Conservation (phyloP, 345 rosid species). For the Schrenkiella parvula region DNA sequence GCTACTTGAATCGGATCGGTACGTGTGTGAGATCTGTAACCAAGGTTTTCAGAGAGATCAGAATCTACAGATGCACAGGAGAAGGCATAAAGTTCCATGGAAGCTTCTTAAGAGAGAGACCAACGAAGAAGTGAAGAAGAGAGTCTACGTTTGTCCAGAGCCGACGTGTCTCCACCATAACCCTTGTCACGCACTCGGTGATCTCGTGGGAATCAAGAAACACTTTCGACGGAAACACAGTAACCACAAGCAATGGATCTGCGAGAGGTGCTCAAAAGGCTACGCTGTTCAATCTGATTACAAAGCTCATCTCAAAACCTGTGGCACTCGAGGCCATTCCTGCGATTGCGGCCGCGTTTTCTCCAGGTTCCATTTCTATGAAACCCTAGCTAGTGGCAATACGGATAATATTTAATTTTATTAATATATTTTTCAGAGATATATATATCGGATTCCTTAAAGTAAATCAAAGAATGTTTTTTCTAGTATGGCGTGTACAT, state of each 20-base stretch:
- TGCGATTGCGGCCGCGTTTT: slow-evolving; percentile 99
- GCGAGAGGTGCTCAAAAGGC: slow-evolving; percentile 85
- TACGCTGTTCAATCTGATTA: slow-evolving; percentile 98
- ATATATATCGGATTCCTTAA: slow-evolving; percentile 20
- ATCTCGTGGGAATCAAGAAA: slow-evolving; percentile 97
- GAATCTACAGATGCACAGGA: slow-evolving; percentile 96
- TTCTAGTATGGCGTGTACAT: slow-evolving; percentile 30
- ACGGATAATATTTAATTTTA: neutral
- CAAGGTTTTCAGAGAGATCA: slow-evolving; percentile 98
- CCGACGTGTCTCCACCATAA: slow-evolving; percentile 93
- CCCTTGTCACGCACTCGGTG: slow-evolving; percentile 96
- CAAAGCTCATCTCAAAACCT: slow-evolving; percentile 98
- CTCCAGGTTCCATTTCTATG: slow-evolving; percentile 55
- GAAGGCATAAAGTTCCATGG: slow-evolving; percentile 99
- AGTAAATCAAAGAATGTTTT: slow-evolving; percentile 32
- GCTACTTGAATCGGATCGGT: slow-evolving; percentile 90
- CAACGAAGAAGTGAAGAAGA: slow-evolving; percentile 59
- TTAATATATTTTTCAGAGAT: neutral
- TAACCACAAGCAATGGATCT: slow-evolving; percentile 92
- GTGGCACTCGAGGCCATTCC: slow-evolving; percentile 98
- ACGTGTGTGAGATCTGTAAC: slow-evolving; percentile 99
- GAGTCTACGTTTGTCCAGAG: slow-evolving; percentile 97
- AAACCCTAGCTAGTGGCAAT: slow-evolving; percentile 23
- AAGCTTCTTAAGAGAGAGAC: slow-evolving; percentile 88
- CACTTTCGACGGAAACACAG: slow-evolving; percentile 94